Percentiles rank a stretch among this genome's conserved stretches.
phyloP scores from a whole-genome alignment of 2,329 filamentous ascomycete species.

The Myotisia sp. region DNA sequence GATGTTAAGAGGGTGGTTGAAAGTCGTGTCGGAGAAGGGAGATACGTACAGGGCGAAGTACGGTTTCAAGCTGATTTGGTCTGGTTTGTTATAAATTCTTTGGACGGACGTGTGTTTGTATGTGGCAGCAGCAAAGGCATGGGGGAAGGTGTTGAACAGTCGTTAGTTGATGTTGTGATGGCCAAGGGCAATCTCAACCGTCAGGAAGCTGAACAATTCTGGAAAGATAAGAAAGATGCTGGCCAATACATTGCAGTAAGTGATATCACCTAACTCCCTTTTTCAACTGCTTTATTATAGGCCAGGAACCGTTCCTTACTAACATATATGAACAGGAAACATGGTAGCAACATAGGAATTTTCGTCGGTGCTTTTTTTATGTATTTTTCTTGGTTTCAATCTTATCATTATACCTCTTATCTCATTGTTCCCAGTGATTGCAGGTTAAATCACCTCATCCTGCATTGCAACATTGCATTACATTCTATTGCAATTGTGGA shows the following conservation, averaged over 20 bases:
- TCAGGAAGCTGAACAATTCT: constrained; percentile 74
- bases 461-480: no score
- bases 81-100: constrained; percentile 90
- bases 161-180: constrained; percentile 82
- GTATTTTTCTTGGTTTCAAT: not conserved
- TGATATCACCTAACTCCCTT: constrained; percentile 7
- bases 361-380: not conserved
- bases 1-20: constrained; percentile 73
- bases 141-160: constrained; percentile 87
- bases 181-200: constrained; percentile 73
- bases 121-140: constrained; percentile 92
- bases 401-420: no score
- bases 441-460: no score
- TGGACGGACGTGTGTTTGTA: constrained; percentile 94
- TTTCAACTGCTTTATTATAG: not conserved
- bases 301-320: not conserved
- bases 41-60: constrained; percentile 95
- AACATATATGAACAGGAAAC: constrained; percentile 3
- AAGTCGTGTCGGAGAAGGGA: constrained; percentile 59
- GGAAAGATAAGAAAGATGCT: constrained; percentile 78
- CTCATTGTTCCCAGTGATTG: no score
- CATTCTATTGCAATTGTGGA: no score
- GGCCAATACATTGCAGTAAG: constrained; percentile 82
- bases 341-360: constrained; percentile 1
- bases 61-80: constrained; percentile 84